Percentiles rank a stretch among this genome's conserved stretches.
Conservation (phyloP, 192 early-diverging fungal genomes). For the Coemansia sp. region DNA sequence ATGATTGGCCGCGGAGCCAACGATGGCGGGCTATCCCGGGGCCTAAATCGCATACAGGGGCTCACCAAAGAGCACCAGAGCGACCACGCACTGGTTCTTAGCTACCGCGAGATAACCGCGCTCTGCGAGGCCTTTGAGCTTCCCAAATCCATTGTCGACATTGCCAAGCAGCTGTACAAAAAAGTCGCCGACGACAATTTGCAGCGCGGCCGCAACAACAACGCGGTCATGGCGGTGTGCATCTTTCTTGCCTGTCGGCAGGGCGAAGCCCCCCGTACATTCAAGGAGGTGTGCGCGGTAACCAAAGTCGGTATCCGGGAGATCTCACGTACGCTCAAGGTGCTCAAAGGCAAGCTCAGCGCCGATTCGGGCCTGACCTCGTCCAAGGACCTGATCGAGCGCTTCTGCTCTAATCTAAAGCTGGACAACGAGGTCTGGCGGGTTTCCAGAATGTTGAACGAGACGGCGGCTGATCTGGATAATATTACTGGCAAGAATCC, state of each 20-base stretch:
- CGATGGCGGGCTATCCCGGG: neutral
- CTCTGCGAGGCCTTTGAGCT: conserved; percentile 80
- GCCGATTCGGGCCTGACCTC: conserved; percentile 55
- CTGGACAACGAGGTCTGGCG: conserved; percentile 60
- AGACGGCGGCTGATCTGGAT: conserved; percentile 64
- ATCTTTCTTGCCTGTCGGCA: conserved; percentile 86
- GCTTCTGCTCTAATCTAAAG: conserved; percentile 72
- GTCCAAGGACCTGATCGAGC: conserved; percentile 63
- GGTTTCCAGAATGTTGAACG: conserved; percentile 59
- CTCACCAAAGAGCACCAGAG: conserved; percentile 62
- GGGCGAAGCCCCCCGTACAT: conserved; percentile 74
- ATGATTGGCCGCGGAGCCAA: conserved; percentile 78
- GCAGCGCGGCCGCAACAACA: conserved; percentile 65
- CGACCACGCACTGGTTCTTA: conserved; percentile 65
- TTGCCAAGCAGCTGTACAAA: conserved; percentile 87
- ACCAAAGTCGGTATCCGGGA: conserved; percentile 87
- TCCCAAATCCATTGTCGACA: conserved; percentile 69
- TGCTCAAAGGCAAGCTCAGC: conserved; percentile 41
- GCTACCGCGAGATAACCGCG: conserved; percentile 73
- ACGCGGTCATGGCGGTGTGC: conserved; percentile 80
- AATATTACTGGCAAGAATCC: conserved; percentile 79
- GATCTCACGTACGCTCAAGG: conserved; percentile 63
- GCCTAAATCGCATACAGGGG: conserved; percentile 12
- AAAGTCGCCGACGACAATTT: conserved; percentile 73
- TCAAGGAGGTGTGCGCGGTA: conserved; percentile 82